These are phyloP conservation scores for Tilletia caries DNA, from an alignment of 1,284 basidiomycete species.

Conservation along the genomic window DNA sequence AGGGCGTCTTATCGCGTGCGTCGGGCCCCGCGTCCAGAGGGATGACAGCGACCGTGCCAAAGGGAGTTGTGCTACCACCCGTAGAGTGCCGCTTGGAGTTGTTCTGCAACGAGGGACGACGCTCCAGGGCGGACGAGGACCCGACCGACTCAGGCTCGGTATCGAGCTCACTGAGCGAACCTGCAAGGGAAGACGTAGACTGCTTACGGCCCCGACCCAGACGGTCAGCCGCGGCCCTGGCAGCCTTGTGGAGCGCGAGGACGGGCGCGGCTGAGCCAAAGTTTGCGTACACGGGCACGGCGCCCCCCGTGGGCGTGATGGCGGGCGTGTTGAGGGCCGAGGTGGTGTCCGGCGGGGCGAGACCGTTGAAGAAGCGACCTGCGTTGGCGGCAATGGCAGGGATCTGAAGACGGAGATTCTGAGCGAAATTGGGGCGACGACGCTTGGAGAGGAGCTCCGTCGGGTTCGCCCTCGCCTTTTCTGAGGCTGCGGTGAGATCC, in stretches of 20 bases:
- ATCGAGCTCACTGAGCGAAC: background rate
- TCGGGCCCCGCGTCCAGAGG: conserved; percentile 34
- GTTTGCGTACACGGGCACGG: conserved; percentile 32
- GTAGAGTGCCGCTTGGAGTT: conserved; percentile 12
- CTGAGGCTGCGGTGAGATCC: background rate
- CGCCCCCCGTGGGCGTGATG: conserved; percentile 33
- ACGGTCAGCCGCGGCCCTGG: background rate
- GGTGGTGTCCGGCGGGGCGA: conserved; percentile 36
- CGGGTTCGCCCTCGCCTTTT: background rate
- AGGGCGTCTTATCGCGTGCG: conserved; percentile 33
- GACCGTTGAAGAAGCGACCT: conserved; percentile 40
- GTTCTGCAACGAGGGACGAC: background rate
- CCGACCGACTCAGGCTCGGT: background rate
- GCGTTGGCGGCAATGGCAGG: conserved; percentile 30
- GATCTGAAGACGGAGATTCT: conserved; percentile 2
- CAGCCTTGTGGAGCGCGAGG: conserved; percentile 7
- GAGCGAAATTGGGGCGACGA: background rate
- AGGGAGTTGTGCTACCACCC: conserved; percentile 25
- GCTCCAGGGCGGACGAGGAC: background rate
- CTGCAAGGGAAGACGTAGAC: background rate
- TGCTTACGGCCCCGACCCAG: background rate
- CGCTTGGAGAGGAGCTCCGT: background rate
- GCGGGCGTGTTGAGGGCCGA: conserved; percentile 48
- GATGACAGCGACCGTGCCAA: conserved; percentile 34
- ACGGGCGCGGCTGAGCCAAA: conserved; percentile 38